A percentile compares a stretch with the other conserved stretches of the same genome.
phyloP scores from a whole-genome alignment of 371 early-diverging fungal species.

The Apophysomyces variabilis region DNA sequence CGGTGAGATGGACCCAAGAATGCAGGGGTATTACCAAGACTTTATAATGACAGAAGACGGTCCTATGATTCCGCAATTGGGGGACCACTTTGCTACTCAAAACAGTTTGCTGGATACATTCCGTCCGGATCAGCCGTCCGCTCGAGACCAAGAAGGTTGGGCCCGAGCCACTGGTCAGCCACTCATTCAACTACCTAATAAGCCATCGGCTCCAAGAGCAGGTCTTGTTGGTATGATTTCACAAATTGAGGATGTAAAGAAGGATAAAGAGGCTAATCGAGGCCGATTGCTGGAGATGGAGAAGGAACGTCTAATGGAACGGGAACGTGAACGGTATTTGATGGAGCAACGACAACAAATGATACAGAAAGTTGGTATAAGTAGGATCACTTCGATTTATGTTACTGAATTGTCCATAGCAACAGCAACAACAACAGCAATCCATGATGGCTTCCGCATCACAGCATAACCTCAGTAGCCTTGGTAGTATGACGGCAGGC shows the following conservation, averaged over 20 bases:
- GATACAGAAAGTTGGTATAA: constrained; percentile 33
- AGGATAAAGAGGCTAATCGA: constrained; percentile 23
- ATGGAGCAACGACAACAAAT: constrained; percentile 37
- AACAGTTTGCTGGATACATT: constrained; percentile 35
- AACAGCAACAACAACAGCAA: constrained; percentile 14
- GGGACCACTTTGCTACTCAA: constrained; percentile 33
- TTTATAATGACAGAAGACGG: constrained; percentile 28
- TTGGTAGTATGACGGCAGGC: not conserved
- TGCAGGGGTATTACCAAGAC: constrained; percentile 24
- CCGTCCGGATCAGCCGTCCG: constrained; percentile 39
- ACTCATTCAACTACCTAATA: constrained; percentile 31
- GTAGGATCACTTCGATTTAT: not conserved
- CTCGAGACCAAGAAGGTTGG: constrained; percentile 47
- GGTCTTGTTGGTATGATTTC: constrained; percentile 44
- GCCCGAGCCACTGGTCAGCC: constrained; percentile 45
- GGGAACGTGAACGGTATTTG: constrained; percentile 30
- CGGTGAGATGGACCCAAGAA: constrained; percentile 13
- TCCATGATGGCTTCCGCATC: constrained; percentile 18
- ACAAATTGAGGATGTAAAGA: constrained; percentile 39
- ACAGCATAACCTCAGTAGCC: constrained; percentile 16
- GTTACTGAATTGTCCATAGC: not conserved
- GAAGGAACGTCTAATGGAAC: constrained; percentile 44
- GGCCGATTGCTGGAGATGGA: constrained; percentile 21
- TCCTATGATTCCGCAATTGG: constrained; percentile 34
- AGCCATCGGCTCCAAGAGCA: constrained; percentile 32